These are phyloP conservation scores for Coniophora puteana DNA, from an alignment of 1,284 basidiomycete genomes.

Conservation along the genomic window DNA sequence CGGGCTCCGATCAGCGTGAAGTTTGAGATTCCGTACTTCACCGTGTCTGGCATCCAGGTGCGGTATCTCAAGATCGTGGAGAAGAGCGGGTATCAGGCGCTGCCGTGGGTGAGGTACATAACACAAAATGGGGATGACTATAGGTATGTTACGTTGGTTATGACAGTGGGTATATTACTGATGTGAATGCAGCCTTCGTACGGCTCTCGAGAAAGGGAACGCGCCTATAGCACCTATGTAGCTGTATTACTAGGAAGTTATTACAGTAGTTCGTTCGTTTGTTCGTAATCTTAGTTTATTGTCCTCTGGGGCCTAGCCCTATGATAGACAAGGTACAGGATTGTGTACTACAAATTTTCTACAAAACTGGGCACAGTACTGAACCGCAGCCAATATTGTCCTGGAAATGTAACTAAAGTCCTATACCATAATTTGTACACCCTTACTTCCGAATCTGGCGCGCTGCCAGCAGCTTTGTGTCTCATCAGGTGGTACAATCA, in stretches of 20 bases:
- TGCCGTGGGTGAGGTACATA: conserved; percentile 92
- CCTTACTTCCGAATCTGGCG: too few relatives aligned
- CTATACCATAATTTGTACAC: too few relatives aligned
- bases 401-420: too few relatives aligned
- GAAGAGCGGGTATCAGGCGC: conserved; percentile 94
- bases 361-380: too few relatives aligned
- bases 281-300: too few relatives aligned
- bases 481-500: too few relatives aligned
- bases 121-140: conserved; percentile 98
- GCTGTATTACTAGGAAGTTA: conserved; percentile 1
- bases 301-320: too few relatives aligned
- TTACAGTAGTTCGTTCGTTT: too few relatives aligned
- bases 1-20: conserved; percentile 94
- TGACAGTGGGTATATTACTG: neutral
- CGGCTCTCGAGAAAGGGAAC: conserved; percentile 73
- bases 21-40: conserved; percentile 98
- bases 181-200: conserved; percentile 52
- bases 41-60: conserved; percentile 95
- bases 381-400: too few relatives aligned
- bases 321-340: too few relatives aligned
- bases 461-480: too few relatives aligned
- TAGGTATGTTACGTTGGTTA: conserved; percentile 45
- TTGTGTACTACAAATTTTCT: too few relatives aligned
- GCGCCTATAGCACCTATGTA: conserved; percentile 52
- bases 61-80: conserved; percentile 97